phyloP scores from a whole-genome alignment of 331 rosid genomes.

The Quercus lobata region DNA sequence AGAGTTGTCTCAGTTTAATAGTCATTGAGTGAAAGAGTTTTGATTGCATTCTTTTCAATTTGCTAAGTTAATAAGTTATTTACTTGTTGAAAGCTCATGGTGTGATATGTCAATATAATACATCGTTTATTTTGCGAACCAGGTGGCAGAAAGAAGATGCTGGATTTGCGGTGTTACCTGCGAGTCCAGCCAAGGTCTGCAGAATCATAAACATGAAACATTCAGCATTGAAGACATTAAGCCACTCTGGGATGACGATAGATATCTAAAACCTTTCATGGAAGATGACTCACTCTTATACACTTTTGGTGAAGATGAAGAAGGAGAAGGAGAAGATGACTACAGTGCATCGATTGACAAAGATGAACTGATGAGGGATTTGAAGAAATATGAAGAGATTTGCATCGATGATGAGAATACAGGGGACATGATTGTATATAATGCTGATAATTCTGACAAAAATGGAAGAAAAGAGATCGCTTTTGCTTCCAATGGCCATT shows the following conservation, averaged over 20 bases:
- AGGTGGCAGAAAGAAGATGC: slow-evolving; percentile 75
- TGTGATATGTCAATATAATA: neutral
- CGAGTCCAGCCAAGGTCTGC: slow-evolving; percentile 49
- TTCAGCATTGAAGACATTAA: slow-evolving; percentile 31
- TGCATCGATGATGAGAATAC: slow-evolving; percentile 19
- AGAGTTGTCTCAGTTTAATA: neutral
- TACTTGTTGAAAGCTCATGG: neutral
- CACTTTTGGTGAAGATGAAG: slow-evolving; percentile 77
- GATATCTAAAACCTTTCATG: slow-evolving; percentile 67
- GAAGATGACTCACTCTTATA: slow-evolving; percentile 70
- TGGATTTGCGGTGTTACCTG: slow-evolving; percentile 72
- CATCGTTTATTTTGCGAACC: slow-evolving; percentile 1
- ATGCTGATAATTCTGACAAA: slow-evolving; percentile 5
- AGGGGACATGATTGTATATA: slow-evolving; percentile 20
- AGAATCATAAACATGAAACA: slow-evolving; percentile 68
- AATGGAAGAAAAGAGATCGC: slow-evolving; percentile 19
- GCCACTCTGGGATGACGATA: slow-evolving; percentile 57
- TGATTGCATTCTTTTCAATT: neutral
- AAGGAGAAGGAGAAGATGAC: slow-evolving; percentile 58
- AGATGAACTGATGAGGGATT: slow-evolving; percentile 42
- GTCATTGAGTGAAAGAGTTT: neutral
- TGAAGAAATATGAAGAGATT: slow-evolving; percentile 40
- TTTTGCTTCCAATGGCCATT: slow-evolving; percentile 31
- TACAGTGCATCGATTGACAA: slow-evolving; percentile 27
- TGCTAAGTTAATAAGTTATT: neutral